Evolutionary conservation across 768 basidiomycete species (phyloP).

Genomic region (Tephrocybe sp.): DNA sequence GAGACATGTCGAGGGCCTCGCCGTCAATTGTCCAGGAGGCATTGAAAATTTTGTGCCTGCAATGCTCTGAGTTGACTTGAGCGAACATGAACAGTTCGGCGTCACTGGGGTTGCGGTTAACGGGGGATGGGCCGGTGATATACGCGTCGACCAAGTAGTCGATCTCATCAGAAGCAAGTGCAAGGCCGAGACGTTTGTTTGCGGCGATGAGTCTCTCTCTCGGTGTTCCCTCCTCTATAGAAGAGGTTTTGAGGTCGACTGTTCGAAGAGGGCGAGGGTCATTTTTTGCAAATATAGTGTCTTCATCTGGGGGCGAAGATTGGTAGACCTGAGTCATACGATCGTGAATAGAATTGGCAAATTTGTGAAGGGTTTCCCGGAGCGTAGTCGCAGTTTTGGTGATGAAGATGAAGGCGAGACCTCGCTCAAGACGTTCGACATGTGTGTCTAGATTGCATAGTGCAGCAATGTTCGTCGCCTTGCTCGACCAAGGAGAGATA

Average conservation of each 20-base stretch:
- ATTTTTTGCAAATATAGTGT: constrained; percentile 58
- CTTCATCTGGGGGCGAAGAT: constrained; percentile 56
- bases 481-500: constrained; percentile 98
- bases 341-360: constrained; percentile 82
- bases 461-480: constrained; percentile 92
- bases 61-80: constrained; percentile 99
- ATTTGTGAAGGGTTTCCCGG: constrained; percentile 45
- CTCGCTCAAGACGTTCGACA: constrained; percentile 86
- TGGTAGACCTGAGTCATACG: constrained; percentile 93
- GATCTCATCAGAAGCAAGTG: constrained; percentile 87
- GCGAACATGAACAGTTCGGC: constrained; percentile 99
- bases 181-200: constrained; percentile 86
- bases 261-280: constrained; percentile 36
- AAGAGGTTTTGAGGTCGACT: constrained; percentile 47
- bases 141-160: constrained; percentile 91
- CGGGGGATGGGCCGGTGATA: constrained; percentile 62
- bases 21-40: constrained; percentile 93
- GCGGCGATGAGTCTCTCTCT: constrained; percentile 68
- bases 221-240: constrained; percentile 38
- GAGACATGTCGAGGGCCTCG: constrained; percentile 57
- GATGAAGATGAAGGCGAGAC: constrained; percentile 65
- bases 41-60: constrained; percentile 99
- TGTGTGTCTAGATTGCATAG: constrained; percentile 79
- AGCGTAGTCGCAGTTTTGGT: constrained; percentile 41
- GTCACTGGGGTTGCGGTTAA: constrained; percentile 88